Evolutionary conservation across 2,329 filamentous ascomycete genomes (phyloP), one percentile per base, ranked within the genome.

Genomic region (Fusarium pininemorale): DNA sequence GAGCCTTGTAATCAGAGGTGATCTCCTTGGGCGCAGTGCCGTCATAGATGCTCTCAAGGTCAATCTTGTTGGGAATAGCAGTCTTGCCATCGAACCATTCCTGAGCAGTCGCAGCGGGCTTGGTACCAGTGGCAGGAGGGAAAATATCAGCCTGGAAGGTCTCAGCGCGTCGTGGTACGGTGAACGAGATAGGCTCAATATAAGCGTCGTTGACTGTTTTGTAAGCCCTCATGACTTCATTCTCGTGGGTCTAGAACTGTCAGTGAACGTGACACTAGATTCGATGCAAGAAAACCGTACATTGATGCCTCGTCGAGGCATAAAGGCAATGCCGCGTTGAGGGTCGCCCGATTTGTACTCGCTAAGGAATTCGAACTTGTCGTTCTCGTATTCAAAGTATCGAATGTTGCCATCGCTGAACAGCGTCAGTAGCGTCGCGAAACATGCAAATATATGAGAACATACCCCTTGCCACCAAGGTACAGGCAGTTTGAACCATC

Each of bases 81-180:
- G 92, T 92, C 86, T 97, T 96, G 73, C 96, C 96, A 20, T 88
- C 87, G 60, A 98, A 88, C 95, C 95, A 99, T 76, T 98, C 95
- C 51, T 88, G 84, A 45, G 93, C 90, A 63, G 91, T 93, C 80
- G 97, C 90, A 67, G 93, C 95, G 56, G 96, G 90, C 84, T 94
- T 97, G 61, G 89, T 82, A 70, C 96, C 96, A 63, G 88, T 87
- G 18, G 95, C 92, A 16, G 96, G 96, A 47, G 96, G 96, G 83
- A 94, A 99, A 79, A 99, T 98, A 81, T 99, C 96, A 70, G 95
- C 94, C 85, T 98, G 96, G 90, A 98, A 98, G 58, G 93, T 94
- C 83, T 98, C 95, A 63, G 96, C 94, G 73, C 96, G 91, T 73
- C 96, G 91, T 55, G 96, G 96, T 5, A 98, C 96, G 62, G 97